Percentiles rank a stretch among this genome's conserved stretches.
phyloP scores from a whole-genome alignment of 352 stramenopile genomes.

The Globisporangium barbulae region DNA sequence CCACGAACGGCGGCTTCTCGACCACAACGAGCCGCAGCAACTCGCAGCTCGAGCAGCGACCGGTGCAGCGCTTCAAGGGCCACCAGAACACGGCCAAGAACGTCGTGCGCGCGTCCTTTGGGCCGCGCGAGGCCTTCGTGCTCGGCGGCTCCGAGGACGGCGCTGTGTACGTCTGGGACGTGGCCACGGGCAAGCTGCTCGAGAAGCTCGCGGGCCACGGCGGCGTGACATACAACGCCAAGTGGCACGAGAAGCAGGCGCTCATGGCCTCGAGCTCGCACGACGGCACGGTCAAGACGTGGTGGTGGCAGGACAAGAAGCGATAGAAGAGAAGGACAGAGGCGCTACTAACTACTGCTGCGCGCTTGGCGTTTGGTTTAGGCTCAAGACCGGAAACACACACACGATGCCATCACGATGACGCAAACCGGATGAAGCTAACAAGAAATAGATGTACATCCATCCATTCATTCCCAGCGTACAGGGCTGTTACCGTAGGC shows the following conservation, averaged over 20 bases:
- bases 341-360: no score
- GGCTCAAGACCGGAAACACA: no score
- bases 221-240: slow-evolving; percentile 82
- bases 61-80: slow-evolving; percentile 85
- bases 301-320: slow-evolving; percentile 82
- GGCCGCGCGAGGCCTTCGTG: slow-evolving; percentile 83
- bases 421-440: no score
- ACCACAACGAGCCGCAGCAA: slow-evolving; percentile 20
- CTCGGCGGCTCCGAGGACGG: slow-evolving; percentile 84
- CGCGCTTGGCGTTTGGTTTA: no score
- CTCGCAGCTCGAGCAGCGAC: slow-evolving; percentile 46
- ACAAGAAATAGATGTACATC: no score
- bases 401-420: no score
- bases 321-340: slow-evolving; percentile 20
- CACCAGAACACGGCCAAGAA: slow-evolving; percentile 91
- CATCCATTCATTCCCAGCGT: no score
- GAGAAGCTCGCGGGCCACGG: slow-evolving; percentile 74
- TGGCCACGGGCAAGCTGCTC: slow-evolving; percentile 79
- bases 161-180: slow-evolving; percentile 86
- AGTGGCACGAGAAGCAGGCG: slow-evolving; percentile 85
- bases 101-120: slow-evolving; percentile 81
- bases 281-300: slow-evolving; percentile 88
- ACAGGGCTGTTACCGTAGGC: no score
- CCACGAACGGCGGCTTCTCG: slow-evolving; percentile 7
- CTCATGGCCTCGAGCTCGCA: slow-evolving; percentile 83